phyloP scores from a whole-genome alignment of 2,329 filamentous ascomycete genomes.

The Pseudogymnoascus sp. region DNA sequence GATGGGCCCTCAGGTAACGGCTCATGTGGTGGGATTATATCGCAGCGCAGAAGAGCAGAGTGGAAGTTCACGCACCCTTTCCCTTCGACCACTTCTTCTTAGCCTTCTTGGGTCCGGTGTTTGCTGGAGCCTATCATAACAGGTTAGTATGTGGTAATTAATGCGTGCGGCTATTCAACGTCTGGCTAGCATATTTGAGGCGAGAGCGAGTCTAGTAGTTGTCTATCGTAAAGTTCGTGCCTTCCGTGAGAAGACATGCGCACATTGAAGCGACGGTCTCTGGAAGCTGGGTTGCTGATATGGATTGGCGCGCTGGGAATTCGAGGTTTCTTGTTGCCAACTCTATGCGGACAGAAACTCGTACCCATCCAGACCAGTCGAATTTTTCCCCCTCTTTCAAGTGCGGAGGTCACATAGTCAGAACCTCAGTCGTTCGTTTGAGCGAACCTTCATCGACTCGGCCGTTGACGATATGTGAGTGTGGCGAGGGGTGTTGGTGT shows the following conservation, averaged over 20 bases:
- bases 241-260: not conserved
- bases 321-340: not conserved
- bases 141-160: not conserved
- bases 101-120: constrained; percentile 66
- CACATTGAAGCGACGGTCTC: not conserved
- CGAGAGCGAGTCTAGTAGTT: not conserved
- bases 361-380: not conserved
- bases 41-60: constrained; percentile 14
- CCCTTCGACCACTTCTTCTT: constrained; percentile 71
- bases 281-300: not conserved
- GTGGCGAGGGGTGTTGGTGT: constrained; percentile 3
- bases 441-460: not conserved
- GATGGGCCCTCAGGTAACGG: constrained; percentile 11
- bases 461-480: not conserved
- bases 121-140: constrained; percentile 38
- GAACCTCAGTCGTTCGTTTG: not conserved
- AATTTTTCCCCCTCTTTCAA: not conserved
- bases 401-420: not conserved
- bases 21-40: constrained; percentile 9
- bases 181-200: constrained; percentile 6
- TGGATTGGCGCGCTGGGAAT: not conserved
- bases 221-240: not conserved
- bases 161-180: not conserved
- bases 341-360: not conserved
- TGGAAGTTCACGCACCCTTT: constrained; percentile 38